Evolutionary conservation across 2,329 filamentous ascomycete genomes (phyloP), one percentile per base, ranked within the genome.

Genomic region (Xylariaceae sp.): DNA sequence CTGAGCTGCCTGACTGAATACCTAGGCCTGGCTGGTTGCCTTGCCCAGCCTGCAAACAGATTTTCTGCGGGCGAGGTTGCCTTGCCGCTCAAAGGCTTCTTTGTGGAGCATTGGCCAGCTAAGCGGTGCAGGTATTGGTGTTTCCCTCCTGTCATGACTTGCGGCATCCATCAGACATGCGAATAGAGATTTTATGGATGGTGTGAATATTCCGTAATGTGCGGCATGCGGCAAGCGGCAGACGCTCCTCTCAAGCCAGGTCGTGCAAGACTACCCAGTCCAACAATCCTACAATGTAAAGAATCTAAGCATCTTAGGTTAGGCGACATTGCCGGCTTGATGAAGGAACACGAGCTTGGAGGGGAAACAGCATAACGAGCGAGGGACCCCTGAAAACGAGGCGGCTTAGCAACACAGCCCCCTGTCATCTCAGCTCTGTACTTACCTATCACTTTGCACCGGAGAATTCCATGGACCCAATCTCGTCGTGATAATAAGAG

Each of bases 61-160:
- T 13, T 23, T 49, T 42, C 48, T 61, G 59, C 59, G 47, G 34
- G 54, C 23, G 2, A 51, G 53, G 62, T 60, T 62, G 60, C 62
- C 57, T 62, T 58, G 13, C 35, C 7, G n/a, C 18, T 55, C 17
- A 17, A 39, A 45, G 50, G 42, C 49, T 45, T 30, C 23, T 30
- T 30, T 51, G 53, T 13, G 18, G 54, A 42, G 53, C 6, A 42
- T 15, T 53, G 48, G 34, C 47, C 56, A 42, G 52, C 52, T 34
- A 37, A 58, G 51, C 37, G 9, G 56, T 50, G 51, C 48, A 51
- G 17, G 15, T 23, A 50, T 47, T 48, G 30, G 42, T 44, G 54
- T 17, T 56, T 58, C 47, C 51, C 50, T 47, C 51, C 54, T 59
- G 44, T 56, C 37, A 15, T 15, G 23, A 23, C 17, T n/a, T 51